These are phyloP conservation scores for Paxillus ammoniavirescens DNA, from an alignment of 768 basidiomycete genomes.

Conservation along the genomic window DNA sequence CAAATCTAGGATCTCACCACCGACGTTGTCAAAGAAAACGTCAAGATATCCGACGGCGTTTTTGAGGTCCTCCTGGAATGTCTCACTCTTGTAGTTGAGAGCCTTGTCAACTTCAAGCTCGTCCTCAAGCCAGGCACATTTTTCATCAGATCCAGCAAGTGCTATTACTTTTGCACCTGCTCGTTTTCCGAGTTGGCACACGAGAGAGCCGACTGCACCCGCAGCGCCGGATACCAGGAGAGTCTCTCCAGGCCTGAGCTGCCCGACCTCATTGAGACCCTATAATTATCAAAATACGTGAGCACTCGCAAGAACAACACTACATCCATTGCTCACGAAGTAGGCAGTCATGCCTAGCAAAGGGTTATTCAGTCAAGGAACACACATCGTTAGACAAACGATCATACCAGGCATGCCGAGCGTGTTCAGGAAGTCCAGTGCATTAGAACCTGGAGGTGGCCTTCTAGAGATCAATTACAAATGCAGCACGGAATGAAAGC, in stretches of 20 bases:
- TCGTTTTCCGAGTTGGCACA: conserved; percentile 80
- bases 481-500: background rate
- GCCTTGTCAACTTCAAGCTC: conserved; percentile 82
- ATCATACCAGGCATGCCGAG: conserved; percentile 72
- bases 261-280: conserved; percentile 81
- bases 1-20: conserved; percentile 79
- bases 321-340: conserved; percentile 51
- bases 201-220: conserved; percentile 83
- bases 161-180: conserved; percentile 81
- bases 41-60: conserved; percentile 71
- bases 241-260: conserved; percentile 81
- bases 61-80: conserved; percentile 73
- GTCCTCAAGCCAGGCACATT: conserved; percentile 81
- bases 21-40: conserved; percentile 83
- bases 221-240: conserved; percentile 90
- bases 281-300: conserved; percentile 25
- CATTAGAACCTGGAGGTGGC: conserved; percentile 53
- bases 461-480: conserved; percentile 30
- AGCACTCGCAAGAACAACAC: background rate
- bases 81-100: conserved; percentile 82
- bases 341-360: conserved; percentile 82
- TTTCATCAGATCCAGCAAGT: conserved; percentile 82
- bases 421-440: conserved; percentile 79
- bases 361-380: background rate
- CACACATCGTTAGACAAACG: background rate